Conservation (phyloP, 164 flowering plant genomes). For the Vitis rupestris region DNA sequence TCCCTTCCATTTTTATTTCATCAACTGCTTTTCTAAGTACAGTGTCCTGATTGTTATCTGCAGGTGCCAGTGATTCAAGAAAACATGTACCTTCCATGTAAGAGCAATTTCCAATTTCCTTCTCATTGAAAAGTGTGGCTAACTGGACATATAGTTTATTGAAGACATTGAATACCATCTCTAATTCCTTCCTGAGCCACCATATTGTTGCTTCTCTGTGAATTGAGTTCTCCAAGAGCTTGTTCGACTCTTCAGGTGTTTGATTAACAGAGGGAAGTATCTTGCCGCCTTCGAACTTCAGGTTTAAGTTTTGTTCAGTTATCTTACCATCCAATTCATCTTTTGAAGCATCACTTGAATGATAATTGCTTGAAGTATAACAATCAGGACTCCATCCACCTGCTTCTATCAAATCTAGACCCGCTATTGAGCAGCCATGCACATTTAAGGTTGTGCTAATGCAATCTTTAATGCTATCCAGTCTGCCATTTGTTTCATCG, state of each 20-base stretch:
- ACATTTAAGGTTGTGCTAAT: slow-evolving; percentile 15
- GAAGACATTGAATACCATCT: slow-evolving; percentile 28
- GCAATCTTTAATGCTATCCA: slow-evolving; percentile 23
- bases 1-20: slow-evolving; percentile 17
- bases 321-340: slow-evolving; percentile 9
- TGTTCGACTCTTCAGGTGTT: slow-evolving; percentile 7
- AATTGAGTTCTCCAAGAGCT: slow-evolving; percentile 2
- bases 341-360: slow-evolving; percentile 24
- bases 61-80: slow-evolving; percentile 5
- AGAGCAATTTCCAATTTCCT: slow-evolving; percentile 17
- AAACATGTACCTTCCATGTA: slow-evolving; percentile 16
- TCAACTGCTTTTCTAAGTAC: too few relatives aligned
- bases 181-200: slow-evolving; percentile 32
- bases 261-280: slow-evolving; percentile 1
- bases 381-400: slow-evolving; percentile 26
- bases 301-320: slow-evolving; percentile 14
- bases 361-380: slow-evolving; percentile 34
- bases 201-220: slow-evolving; percentile 10
- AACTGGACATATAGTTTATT: slow-evolving; percentile 27
- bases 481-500: slow-evolving; percentile 28
- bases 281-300: slow-evolving; percentile 17
- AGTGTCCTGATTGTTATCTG: slow-evolving; percentile 1
- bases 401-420: slow-evolving; percentile 14
- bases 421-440: neutral
- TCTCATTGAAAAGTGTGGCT: slow-evolving; percentile 9